phyloP scores from a whole-genome alignment of 2,329 filamentous ascomycete species.

The Diplocarpon rosae region DNA sequence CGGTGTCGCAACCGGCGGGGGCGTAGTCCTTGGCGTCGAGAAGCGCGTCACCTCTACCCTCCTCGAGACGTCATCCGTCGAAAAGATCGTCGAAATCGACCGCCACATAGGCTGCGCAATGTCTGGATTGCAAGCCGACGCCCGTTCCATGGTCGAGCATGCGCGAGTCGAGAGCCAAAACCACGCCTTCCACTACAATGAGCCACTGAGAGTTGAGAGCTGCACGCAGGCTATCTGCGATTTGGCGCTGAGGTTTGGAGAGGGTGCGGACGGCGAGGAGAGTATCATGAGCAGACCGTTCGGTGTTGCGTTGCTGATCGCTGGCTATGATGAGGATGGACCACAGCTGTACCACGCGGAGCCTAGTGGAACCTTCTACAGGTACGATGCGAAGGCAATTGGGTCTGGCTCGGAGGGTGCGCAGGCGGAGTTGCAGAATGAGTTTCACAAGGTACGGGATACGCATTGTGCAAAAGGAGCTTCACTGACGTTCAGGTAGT shows the following conservation, averaged over 20 bases:
- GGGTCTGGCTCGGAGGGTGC: constrained; percentile 95
- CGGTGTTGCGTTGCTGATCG: constrained; percentile 91
- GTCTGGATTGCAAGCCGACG: constrained; percentile 94
- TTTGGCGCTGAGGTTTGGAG: constrained; percentile 87
- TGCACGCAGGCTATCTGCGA: constrained; percentile 99
- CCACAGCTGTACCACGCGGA: constrained; percentile 97
- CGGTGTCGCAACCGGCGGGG: constrained; percentile 89
- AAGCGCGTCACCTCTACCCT: constrained; percentile 97
- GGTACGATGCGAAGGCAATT: constrained; percentile 98
- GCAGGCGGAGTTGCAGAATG: constrained; percentile 94
- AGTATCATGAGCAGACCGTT: constrained; percentile 98
- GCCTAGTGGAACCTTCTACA: constrained; percentile 95
- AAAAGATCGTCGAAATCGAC: constrained; percentile 99
- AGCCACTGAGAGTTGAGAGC: constrained; percentile 89
- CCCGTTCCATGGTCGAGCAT: constrained; percentile 95
- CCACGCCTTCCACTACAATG: constrained; percentile 96
- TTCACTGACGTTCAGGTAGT: constrained; percentile 35
- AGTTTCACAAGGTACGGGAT: constrained; percentile 72
- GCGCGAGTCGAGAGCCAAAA: constrained; percentile 95
- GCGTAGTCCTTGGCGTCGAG: constrained; percentile 93
- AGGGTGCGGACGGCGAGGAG: constrained; percentile 95
- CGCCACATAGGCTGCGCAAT: constrained; percentile 98
- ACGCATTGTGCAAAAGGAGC: background rate
- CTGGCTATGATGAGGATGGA: constrained; percentile 93
- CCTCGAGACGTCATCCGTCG: constrained; percentile 92